phyloP scores from a whole-genome alignment of 768 basidiomycete species.

The Melanogaster broomeanus region DNA sequence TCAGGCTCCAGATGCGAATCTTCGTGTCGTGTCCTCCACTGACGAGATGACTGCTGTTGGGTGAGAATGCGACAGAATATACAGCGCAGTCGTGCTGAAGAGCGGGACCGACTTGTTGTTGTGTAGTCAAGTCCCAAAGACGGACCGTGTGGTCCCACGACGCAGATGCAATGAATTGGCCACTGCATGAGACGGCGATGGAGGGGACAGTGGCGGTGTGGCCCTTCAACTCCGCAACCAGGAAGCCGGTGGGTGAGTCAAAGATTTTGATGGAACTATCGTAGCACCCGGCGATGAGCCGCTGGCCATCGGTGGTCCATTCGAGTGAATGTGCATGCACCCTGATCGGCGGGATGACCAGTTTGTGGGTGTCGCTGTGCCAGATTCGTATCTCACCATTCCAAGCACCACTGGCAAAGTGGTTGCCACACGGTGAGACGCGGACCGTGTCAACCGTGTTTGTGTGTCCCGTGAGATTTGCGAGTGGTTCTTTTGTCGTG shows the following conservation, averaged over 20 bases:
- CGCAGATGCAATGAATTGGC: too few relatives aligned
- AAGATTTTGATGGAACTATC: conserved; percentile 13
- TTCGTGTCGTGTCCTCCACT: too few relatives aligned
- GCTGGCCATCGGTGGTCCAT: conserved; percentile 18
- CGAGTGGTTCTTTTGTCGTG: too few relatives aligned
- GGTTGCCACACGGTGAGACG: too few relatives aligned
- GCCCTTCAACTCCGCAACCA: conserved; percentile 2
- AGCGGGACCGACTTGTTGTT: too few relatives aligned
- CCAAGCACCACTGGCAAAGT: not conserved
- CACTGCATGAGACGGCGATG: conserved; percentile 10
- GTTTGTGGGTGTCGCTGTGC: not conserved
- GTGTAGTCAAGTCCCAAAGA: too few relatives aligned
- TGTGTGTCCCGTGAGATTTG: too few relatives aligned
- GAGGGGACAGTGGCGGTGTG: conserved; percentile 6
- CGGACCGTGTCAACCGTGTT: not conserved
- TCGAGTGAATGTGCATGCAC: conserved; percentile 9
- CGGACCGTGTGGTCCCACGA: conserved; percentile 16
- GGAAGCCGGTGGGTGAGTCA: conserved; percentile 3
- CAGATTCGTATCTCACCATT: conserved; percentile 14
- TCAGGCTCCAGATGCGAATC: too few relatives aligned
- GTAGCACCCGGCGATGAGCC: conserved; percentile 18
- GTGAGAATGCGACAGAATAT: conserved; percentile 3
- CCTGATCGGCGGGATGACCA: conserved; percentile 1
- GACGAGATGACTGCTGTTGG: conserved; percentile 1
- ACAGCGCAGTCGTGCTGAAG: too few relatives aligned